Conservation (phyloP, 1,284 basidiomycete genomes). For the Trametes sp. region DNA sequence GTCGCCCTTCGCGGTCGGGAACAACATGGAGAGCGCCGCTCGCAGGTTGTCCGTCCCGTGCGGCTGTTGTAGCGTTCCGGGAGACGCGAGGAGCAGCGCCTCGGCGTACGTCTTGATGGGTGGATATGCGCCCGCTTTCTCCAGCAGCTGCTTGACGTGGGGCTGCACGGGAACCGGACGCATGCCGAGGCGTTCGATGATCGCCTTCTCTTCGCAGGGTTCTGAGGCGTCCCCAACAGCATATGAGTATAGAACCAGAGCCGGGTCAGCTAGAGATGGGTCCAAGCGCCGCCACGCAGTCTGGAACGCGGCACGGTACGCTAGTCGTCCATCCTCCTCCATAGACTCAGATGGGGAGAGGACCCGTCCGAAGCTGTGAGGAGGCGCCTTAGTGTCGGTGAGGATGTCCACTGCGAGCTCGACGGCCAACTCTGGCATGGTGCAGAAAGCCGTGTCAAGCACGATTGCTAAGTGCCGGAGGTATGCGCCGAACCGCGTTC, state of each 20-base stretch:
- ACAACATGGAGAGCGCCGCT: slow-evolving; percentile 11
- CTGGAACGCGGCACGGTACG: slow-evolving; percentile 22
- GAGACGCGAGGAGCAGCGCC: slow-evolving; percentile 18
- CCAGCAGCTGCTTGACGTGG: slow-evolving; percentile 17
- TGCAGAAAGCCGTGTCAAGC: slow-evolving; percentile 18
- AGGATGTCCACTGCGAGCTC: slow-evolving; percentile 27
- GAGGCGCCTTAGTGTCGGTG: neutral
- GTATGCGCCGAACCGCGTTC: slow-evolving; percentile 8
- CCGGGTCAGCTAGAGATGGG: neutral
- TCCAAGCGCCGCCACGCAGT: slow-evolving; percentile 19
- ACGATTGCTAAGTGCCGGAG: slow-evolving; percentile 7
- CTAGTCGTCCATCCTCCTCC: slow-evolving; percentile 10
- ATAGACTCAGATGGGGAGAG: neutral
- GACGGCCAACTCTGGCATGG: slow-evolving; percentile 21
- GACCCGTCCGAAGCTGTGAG: slow-evolving; percentile 12
- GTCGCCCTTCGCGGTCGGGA: slow-evolving; percentile 13
- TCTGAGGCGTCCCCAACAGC: neutral
- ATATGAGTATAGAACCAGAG: slow-evolving; percentile 16
- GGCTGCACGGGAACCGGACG: slow-evolving; percentile 7
- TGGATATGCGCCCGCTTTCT: slow-evolving; percentile 19
- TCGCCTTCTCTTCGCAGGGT: slow-evolving; percentile 6
- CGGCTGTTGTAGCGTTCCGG: neutral
- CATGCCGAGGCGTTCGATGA: slow-evolving; percentile 20
- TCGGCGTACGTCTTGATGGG: slow-evolving; percentile 15
- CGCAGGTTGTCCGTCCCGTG: slow-evolving; percentile 14